Conservation (phyloP, 2,329 filamentous ascomycete species). For the Penicillium italicum region DNA sequence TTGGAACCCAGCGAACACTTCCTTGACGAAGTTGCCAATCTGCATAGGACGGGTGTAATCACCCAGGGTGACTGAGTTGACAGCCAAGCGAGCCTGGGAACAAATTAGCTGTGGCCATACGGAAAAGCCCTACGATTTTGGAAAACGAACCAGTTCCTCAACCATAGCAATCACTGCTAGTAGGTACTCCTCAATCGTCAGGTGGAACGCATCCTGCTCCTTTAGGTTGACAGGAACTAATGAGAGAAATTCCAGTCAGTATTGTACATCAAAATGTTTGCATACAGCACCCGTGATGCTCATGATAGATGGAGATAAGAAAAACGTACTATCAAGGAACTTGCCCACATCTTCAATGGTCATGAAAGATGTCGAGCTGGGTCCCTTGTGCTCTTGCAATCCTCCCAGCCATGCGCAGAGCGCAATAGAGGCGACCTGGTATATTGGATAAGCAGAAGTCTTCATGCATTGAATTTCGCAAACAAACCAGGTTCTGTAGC, state of each 20-base stretch:
- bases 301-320: slow-evolving; percentile 4
- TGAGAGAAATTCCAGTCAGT: slow-evolving; percentile 1
- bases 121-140: background rate
- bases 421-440: slow-evolving; percentile 55
- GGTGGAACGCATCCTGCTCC: slow-evolving; percentile 83
- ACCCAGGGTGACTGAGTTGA: slow-evolving; percentile 89
- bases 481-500: slow-evolving; percentile 71
- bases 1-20: slow-evolving; percentile 93
- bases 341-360: slow-evolving; percentile 84
- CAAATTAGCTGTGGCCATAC: background rate
- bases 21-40: slow-evolving; percentile 90
- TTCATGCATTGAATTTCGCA: background rate
- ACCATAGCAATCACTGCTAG: slow-evolving; percentile 81
- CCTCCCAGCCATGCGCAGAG: slow-evolving; percentile 77
- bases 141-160: slow-evolving; percentile 67
- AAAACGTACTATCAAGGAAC: slow-evolving; percentile 65
- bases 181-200: slow-evolving; percentile 96
- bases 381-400: slow-evolving; percentile 54
- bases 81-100: slow-evolving; percentile 69
- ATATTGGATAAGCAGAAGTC: slow-evolving; percentile 41
- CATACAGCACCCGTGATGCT: background rate
- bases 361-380: slow-evolving; percentile 64
- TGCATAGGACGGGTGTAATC: slow-evolving; percentile 81
- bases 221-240: slow-evolving; percentile 88
- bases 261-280: background rate